Conservation (phyloP, 495 filamentous ascomycete species). For the Evernia prunastri region DNA sequence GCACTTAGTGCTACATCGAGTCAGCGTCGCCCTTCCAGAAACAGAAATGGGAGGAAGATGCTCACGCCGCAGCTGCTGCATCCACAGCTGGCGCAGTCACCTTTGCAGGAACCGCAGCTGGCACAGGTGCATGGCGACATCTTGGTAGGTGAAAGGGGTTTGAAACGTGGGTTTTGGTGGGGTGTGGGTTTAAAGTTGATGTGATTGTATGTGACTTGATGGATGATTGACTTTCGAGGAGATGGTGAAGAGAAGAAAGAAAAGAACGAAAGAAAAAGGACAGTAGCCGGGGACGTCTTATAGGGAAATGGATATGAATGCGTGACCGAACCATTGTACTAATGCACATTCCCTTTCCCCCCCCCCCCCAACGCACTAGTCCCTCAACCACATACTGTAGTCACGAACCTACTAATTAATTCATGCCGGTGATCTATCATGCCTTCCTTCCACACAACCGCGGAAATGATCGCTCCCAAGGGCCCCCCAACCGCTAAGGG, state of each 20-base stretch:
- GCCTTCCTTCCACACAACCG: too few species aligned
- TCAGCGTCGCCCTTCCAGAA: neutral
- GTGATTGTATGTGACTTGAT: neutral
- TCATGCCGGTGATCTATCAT: too few species aligned
- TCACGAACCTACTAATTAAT: neutral
- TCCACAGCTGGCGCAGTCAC: constrained; percentile 21
- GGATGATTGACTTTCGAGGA: neutral
- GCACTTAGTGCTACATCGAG: neutral
- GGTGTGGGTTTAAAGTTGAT: neutral
- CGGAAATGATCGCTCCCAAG: neutral
- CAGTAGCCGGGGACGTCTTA: too few species aligned
- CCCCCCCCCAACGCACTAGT: neutral
- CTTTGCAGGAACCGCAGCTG: constrained; percentile 13
- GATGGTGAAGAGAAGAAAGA: neutral
- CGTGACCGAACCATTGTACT: too few species aligned
- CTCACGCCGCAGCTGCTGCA: constrained; percentile 25
- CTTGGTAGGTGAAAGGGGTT: neutral
- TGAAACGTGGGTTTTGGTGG: neutral
- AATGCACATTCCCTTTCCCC: too few species aligned
- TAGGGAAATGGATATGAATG: too few species aligned
- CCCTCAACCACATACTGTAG: neutral
- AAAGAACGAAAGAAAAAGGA: neutral
- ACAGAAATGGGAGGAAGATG: neutral
- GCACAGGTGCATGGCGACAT: constrained; percentile 23
- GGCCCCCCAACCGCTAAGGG: too few species aligned